Percentiles rank a stretch among this genome's conserved stretches.
These are phyloP conservation scores for Exidia glandulosa DNA, from an alignment of 768 basidiomycete genomes.

Conservation along the genomic window DNA sequence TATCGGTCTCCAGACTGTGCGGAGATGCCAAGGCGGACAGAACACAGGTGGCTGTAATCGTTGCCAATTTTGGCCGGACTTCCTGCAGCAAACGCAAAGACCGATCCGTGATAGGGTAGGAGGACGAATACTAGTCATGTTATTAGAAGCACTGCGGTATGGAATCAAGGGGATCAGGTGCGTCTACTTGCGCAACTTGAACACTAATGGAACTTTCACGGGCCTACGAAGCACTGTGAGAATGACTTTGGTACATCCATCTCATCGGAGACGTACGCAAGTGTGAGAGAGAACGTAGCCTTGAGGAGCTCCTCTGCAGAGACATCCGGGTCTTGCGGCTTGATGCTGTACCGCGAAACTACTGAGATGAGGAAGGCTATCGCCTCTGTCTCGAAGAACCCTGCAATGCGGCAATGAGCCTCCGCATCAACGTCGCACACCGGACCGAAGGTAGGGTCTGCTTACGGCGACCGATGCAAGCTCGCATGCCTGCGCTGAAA, in stretches of 20 bases:
- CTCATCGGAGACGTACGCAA: conserved; percentile 31
- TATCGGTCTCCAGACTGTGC: too few species aligned
- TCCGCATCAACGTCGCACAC: neutral
- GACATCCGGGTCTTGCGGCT: conserved; percentile 34
- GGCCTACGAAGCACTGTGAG: too few species aligned
- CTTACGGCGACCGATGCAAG: neutral
- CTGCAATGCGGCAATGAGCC: conserved; percentile 19
- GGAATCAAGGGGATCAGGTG: too few species aligned
- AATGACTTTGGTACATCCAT: neutral
- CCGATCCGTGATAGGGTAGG: too few species aligned
- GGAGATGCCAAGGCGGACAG: too few species aligned
- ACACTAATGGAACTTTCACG: too few species aligned
- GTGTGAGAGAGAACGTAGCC: conserved; percentile 26
- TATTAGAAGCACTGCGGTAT: too few species aligned
- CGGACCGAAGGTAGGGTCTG: neutral
- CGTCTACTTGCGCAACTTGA: too few species aligned
- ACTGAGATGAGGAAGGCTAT: conserved; percentile 41
- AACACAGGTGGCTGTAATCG: too few species aligned
- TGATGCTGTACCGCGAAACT: conserved; percentile 34
- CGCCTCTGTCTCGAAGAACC: conserved; percentile 38
- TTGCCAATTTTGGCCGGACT: too few species aligned
- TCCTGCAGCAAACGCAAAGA: too few species aligned
- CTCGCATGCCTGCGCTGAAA: conserved; percentile 31
- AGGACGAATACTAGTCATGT: too few species aligned
- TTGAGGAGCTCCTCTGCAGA: conserved; percentile 36